These are phyloP conservation scores for Lipomyces spencermartinsiae DNA, from an alignment of 805 yeast genomes.

Conservation along the genomic window DNA sequence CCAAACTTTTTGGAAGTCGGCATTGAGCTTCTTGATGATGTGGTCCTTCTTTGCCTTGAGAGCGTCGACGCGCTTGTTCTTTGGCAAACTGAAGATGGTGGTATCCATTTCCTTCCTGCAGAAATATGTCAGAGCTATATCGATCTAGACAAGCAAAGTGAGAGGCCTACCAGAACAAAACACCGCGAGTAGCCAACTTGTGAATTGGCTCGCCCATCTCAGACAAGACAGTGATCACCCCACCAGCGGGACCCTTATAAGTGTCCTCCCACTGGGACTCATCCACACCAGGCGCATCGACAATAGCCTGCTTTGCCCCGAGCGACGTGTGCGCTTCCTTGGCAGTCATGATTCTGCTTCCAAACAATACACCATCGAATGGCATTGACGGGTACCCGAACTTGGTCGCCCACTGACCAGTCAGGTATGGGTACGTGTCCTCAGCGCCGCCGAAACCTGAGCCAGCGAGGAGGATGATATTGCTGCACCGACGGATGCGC, in stretches of 20 bases:
- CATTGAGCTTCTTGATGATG: constrained; percentile 83
- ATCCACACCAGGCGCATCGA: constrained; percentile 85
- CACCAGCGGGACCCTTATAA: constrained; percentile 95
- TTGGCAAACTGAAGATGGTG: constrained; percentile 88
- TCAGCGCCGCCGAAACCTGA: constrained; percentile 98
- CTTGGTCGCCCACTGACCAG: constrained; percentile 93
- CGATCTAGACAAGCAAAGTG: background rate
- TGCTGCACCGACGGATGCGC: constrained; percentile 87
- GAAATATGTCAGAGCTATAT: background rate
- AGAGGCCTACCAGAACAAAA: constrained; percentile 73
- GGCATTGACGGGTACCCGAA: constrained; percentile 98
- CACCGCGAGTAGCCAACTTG: constrained; percentile 98
- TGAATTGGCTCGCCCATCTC: constrained; percentile 99
- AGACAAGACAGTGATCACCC: constrained; percentile 92
- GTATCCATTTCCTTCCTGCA: constrained; percentile 80
- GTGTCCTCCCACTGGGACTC: constrained; percentile 93
- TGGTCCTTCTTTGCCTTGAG: constrained; percentile 82
- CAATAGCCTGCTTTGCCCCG: constrained; percentile 92
- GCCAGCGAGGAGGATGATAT: constrained; percentile 92
- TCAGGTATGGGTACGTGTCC: constrained; percentile 95
- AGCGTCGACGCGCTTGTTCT: constrained; percentile 77
- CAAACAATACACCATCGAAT: constrained; percentile 94
- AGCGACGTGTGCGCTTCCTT: constrained; percentile 94
- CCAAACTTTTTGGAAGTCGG: constrained; percentile 98
- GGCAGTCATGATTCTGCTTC: constrained; percentile 97